These are phyloP conservation scores for Umbelopsis vinacea DNA, from an alignment of 192 early-diverging fungal species.

Conservation along the genomic window DNA sequence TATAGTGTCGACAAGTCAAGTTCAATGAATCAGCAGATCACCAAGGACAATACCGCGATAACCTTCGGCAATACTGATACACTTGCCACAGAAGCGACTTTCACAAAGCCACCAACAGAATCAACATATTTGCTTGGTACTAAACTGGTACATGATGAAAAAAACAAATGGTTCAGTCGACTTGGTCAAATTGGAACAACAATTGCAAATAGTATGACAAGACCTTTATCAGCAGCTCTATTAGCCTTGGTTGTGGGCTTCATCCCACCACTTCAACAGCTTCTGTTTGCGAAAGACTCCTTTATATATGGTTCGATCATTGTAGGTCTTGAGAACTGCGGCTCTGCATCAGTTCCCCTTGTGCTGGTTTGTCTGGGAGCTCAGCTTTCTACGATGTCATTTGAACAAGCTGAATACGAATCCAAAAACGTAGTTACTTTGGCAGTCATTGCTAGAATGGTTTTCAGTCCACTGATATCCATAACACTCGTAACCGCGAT, in stretches of 20 bases:
- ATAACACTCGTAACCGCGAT: constrained; percentile 37
- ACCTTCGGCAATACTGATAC: no score
- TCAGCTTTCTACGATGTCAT: constrained; percentile 47
- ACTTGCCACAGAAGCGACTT: neutral
- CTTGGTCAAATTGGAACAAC: neutral
- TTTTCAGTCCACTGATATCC: constrained; percentile 43
- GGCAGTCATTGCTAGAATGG: constrained; percentile 39
- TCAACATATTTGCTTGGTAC: neutral
- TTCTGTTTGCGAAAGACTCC: constrained; percentile 60
- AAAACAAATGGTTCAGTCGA: neutral
- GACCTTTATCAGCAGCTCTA: constrained; percentile 70
- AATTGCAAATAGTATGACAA: constrained; percentile 53
- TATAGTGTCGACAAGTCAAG: neutral
- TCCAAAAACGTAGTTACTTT: constrained; percentile 30
- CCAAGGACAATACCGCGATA: neutral
- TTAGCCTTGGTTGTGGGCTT: constrained; percentile 65
- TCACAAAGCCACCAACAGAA: neutral
- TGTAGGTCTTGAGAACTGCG: constrained; percentile 71
- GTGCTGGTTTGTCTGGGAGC: constrained; percentile 78
- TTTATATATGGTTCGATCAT: constrained; percentile 60
- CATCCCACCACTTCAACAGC: constrained; percentile 58
- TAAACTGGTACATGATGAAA: neutral
- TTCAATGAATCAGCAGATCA: neutral
- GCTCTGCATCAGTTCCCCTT: constrained; percentile 78
- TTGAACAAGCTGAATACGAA: neutral